A percentile compares a stretch with the other conserved stretches of the same genome.
These are phyloP conservation scores for Mycosarcoma mackinlayi DNA, from an alignment of 1,284 basidiomycete genomes.

Conservation along the genomic window DNA sequence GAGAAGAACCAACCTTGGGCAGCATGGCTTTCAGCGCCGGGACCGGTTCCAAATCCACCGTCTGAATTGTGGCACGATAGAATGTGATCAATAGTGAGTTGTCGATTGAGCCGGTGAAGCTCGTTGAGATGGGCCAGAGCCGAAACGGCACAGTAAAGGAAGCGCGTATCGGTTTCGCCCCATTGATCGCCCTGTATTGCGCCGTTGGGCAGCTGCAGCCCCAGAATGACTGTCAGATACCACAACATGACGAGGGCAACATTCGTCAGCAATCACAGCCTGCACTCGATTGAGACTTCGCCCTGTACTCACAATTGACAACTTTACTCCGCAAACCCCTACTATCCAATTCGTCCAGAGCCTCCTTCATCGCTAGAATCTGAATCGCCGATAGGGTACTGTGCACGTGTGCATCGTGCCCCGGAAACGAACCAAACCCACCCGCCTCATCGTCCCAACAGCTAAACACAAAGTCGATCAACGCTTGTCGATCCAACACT, in stretches of 20 bases:
- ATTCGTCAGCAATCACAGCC: neutral
- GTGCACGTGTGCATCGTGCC: slow-evolving; percentile 89
- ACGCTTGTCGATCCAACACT: slow-evolving; percentile 82
- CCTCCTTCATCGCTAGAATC: slow-evolving; percentile 86
- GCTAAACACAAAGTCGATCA: slow-evolving; percentile 88
- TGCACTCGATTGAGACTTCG: no score
- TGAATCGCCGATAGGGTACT: slow-evolving; percentile 91
- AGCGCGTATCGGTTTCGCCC: slow-evolving; percentile 92
- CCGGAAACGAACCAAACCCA: slow-evolving; percentile 89
- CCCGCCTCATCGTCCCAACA: slow-evolving; percentile 78
- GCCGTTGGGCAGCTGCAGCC: slow-evolving; percentile 77
- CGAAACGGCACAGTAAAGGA: slow-evolving; percentile 85
- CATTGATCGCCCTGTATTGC: slow-evolving; percentile 89
- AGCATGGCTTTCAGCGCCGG: slow-evolving; percentile 91
- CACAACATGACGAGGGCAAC: neutral
- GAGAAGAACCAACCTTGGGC: slow-evolving; percentile 77
- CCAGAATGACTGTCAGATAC: slow-evolving; percentile 73
- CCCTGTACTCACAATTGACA: slow-evolving; percentile 80
- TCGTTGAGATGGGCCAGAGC: slow-evolving; percentile 80
- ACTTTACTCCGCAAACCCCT: slow-evolving; percentile 71
- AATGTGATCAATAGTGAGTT: slow-evolving; percentile 79
- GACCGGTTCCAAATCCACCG: slow-evolving; percentile 86
- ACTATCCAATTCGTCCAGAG: slow-evolving; percentile 75
- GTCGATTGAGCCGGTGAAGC: slow-evolving; percentile 72
- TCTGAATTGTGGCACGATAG: slow-evolving; percentile 88